Conservation (phyloP, 2,329 filamentous ascomycete species). For the Geosmithia putterillii region DNA sequence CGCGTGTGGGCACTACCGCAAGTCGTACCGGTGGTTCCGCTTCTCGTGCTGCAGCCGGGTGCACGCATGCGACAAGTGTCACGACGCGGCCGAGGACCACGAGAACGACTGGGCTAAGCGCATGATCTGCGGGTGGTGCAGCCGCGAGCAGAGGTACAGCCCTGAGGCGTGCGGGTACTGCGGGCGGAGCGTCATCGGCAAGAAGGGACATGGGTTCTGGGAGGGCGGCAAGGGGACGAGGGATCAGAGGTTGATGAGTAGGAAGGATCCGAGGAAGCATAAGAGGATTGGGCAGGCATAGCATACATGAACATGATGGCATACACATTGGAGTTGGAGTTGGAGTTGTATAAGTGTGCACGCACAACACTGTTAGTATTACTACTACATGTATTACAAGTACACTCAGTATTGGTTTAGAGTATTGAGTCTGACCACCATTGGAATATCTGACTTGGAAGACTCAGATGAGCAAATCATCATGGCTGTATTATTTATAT, state of each 20-base stretch:
- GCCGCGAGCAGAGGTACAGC: conserved; percentile 67
- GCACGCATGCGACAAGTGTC: conserved; percentile 58
- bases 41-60: conserved; percentile 51
- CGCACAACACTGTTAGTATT: too few species aligned
- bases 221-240: conserved; percentile 78
- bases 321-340: too few species aligned
- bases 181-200: conserved; percentile 54
- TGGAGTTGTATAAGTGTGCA: too few species aligned
- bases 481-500: too few species aligned
- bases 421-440: too few species aligned
- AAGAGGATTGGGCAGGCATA: conserved; percentile 39
- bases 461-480: too few species aligned
- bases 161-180: conserved; percentile 68
- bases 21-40: conserved; percentile 51
- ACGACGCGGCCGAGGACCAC: conserved; percentile 61
- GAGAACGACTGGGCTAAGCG: conserved; percentile 69
- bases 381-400: too few species aligned
- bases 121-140: conserved; percentile 75
- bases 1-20: conserved; percentile 44
- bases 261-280: conserved; percentile 65
- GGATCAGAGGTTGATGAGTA: conserved; percentile 57
- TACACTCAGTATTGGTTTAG: too few species aligned
- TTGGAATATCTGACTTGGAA: too few species aligned
- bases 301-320: too few species aligned
- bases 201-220: conserved; percentile 63